Evolutionary conservation across 2,329 filamentous ascomycete genomes (phyloP), one percentile per base, ranked within the genome.

Genomic region (Lachnellula subtilissima): DNA sequence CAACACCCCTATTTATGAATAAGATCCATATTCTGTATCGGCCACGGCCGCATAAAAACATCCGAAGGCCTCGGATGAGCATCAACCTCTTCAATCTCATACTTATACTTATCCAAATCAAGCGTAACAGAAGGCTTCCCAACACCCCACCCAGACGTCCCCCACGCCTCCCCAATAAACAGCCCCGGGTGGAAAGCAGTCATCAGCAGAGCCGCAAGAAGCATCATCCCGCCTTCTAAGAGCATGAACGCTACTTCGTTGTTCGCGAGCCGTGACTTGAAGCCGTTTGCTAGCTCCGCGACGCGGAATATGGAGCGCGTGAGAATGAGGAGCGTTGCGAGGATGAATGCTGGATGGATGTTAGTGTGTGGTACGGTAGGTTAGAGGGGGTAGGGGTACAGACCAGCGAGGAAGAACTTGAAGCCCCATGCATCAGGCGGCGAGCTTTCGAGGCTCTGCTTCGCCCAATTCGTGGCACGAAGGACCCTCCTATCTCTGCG

Each of bases 231-330:
- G 4, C 73, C 73, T 65, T 79, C 77, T 15, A 79, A 63, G 2
- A 68, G 70, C 61, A 79, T 76, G 57, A 79, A 78, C 8, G 72
- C 63, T 0, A 67, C 64, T 62, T 79, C 67, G 39, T 78, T 65
- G 43, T 70, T 70, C 52, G 81, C 78, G 53, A 85, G 65, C 15
- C 71, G 62, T 1, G 79, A 78, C 9, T 62, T 63, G 72, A 79
- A 84, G 4, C 82, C 82, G 37, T 78, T 72, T 50, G 74, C 75
- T 55, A 85, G 68, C 69, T 85, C 82, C 1, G 77, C 77, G n/a
- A 83, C 78, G 50, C 83, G 76, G 64, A 80, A 85, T 35, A 79
- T 75, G 43, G 76, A 81, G 19, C 82, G 73, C 22, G 79, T 75
- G 49, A 84, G 76, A 61, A 85, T 79, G 50, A 61, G 53, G 23